phyloP scores from a whole-genome alignment of 306 rosid genomes.

The Comarum palustre region DNA sequence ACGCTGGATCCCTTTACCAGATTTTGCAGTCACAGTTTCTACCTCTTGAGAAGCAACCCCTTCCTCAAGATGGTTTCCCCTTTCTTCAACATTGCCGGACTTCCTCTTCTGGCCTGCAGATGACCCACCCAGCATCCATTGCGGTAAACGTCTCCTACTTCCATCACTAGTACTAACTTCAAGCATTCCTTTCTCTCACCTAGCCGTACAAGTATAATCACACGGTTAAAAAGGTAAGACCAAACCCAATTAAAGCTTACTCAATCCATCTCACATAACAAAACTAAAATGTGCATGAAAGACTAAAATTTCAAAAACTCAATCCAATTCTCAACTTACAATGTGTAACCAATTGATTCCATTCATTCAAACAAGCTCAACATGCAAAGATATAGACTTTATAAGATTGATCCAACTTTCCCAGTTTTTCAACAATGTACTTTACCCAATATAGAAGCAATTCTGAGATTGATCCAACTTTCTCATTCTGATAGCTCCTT shows the following conservation, averaged over 20 bases:
- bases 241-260: neutral
- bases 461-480: neutral
- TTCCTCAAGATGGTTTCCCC: slow-evolving; percentile 24
- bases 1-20: slow-evolving; percentile 16
- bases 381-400: neutral
- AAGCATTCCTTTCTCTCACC: slow-evolving; percentile 21
- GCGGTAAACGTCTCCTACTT: slow-evolving; percentile 57
- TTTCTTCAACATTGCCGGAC: slow-evolving; percentile 32
- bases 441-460: neutral
- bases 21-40: slow-evolving; percentile 13
- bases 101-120: slow-evolving; percentile 31
- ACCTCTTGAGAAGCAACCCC: slow-evolving; percentile 9
- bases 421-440: neutral
- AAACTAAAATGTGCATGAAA: neutral
- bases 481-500: neutral
- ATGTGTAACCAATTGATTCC: neutral
- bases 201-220: neutral
- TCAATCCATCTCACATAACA: neutral
- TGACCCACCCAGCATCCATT: slow-evolving; percentile 66
- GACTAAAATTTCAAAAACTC: neutral
- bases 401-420: too few relatives aligned
- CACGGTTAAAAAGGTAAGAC: neutral
- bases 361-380: neutral
- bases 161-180: slow-evolving; percentile 38
- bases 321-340: neutral